phyloP scores from a whole-genome alignment of 2,329 filamentous ascomycete species.

The Amesomyces nigricolor region DNA sequence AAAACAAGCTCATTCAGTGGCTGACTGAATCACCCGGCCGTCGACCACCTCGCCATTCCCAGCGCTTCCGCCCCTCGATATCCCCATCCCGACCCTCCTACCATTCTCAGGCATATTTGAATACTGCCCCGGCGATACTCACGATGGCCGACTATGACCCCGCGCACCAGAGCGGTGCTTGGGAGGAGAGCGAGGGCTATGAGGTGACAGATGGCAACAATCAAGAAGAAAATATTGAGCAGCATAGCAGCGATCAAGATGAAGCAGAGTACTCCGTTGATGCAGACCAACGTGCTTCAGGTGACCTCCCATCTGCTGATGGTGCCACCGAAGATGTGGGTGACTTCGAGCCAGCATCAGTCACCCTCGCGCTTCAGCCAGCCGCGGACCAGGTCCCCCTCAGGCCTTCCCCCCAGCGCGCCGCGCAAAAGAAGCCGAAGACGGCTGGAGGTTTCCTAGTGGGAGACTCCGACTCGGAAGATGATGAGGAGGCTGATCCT shows the following conservation, averaged over 20 bases:
- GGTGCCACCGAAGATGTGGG: slow-evolving; percentile 46
- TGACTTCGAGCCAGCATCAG: slow-evolving; percentile 55
- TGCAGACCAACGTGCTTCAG: slow-evolving; percentile 42
- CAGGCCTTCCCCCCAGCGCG: slow-evolving; percentile 35
- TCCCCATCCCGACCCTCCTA: not conserved
- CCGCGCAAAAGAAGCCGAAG: slow-evolving; percentile 55
- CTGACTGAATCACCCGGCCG: not conserved
- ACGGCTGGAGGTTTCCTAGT: slow-evolving; percentile 56
- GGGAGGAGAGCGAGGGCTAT: slow-evolving; percentile 49
- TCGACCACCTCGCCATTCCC: not conserved
- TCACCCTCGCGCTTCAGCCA: slow-evolving; percentile 33
- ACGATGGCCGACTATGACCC: slow-evolving; percentile 29
- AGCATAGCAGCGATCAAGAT: slow-evolving; percentile 50
- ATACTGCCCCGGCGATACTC: not conserved
- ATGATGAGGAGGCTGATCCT: slow-evolving; percentile 31
- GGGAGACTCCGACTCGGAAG: slow-evolving; percentile 55
- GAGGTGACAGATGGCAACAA: slow-evolving; percentile 52
- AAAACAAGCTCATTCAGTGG: not conserved
- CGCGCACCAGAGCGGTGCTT: slow-evolving; percentile 36
- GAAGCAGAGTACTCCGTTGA: slow-evolving; percentile 42
- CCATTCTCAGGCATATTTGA: too few species aligned
- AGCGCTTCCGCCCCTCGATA: not conserved
- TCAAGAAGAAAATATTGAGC: slow-evolving; percentile 42
- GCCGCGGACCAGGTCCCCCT: slow-evolving; percentile 29
- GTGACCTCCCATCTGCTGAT: slow-evolving; percentile 44